Conservation (phyloP, 306 rosid genomes). For the Sophora flavescens region DNA sequence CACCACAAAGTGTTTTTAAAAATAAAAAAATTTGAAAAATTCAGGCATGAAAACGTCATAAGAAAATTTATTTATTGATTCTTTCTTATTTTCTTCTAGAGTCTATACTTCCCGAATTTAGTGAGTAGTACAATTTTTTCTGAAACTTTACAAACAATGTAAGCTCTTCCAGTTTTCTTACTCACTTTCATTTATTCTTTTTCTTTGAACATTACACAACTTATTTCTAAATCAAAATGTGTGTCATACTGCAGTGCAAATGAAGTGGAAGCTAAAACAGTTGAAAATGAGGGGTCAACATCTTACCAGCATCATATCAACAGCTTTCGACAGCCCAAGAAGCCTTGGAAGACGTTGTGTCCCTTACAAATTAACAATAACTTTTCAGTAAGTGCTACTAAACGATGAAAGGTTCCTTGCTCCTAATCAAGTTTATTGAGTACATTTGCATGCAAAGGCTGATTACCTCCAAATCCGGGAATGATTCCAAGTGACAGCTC, state of each 20-base stretch:
- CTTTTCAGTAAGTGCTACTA: slow-evolving; percentile 38
- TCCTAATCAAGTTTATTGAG: slow-evolving; percentile 25
- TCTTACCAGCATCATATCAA: slow-evolving; percentile 95
- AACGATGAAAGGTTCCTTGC: slow-evolving; percentile 16
- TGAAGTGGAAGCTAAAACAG: slow-evolving; percentile 33
- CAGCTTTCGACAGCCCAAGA: slow-evolving; percentile 77
- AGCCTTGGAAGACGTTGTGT: slow-evolving; percentile 99
- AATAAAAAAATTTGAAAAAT: background rate
- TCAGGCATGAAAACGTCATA: background rate
- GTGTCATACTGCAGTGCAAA: slow-evolving; percentile 11
- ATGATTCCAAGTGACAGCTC: slow-evolving; percentile 92
- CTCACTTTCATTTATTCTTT: slow-evolving; percentile 4
- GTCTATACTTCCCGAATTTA: slow-evolving; percentile 15
- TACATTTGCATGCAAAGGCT: slow-evolving; percentile 31
- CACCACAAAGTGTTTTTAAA: slow-evolving; percentile 2
- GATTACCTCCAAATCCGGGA: slow-evolving; percentile 97
- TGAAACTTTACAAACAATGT: background rate
- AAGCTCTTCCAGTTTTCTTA: slow-evolving; percentile 29
- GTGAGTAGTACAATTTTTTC: background rate
- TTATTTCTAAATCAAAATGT: slow-evolving; percentile 1
- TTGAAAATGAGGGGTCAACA: background rate
- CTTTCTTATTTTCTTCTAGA: slow-evolving; percentile 18
- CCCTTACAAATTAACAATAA: slow-evolving; percentile 62
- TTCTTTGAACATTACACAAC: slow-evolving; percentile 8
- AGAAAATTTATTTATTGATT: background rate